Conservation (phyloP, 1,284 basidiomycete genomes). For the Heterobasidion irregulare region DNA sequence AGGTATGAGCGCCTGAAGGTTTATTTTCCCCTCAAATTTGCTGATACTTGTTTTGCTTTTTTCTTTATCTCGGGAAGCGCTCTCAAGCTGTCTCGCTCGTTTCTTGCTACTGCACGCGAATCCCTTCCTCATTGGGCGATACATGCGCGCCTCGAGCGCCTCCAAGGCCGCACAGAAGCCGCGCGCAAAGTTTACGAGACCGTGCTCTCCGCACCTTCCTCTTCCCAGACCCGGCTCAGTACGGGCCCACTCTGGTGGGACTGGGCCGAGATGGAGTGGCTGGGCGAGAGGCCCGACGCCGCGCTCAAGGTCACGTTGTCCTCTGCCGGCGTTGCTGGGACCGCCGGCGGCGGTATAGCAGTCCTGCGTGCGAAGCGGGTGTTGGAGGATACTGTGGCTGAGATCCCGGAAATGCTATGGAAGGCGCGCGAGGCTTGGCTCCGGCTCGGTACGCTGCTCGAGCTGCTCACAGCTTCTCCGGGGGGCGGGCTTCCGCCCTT, state of each 20-base stretch:
- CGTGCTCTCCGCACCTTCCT: slow-evolving; percentile 38
- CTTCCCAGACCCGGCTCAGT: slow-evolving; percentile 23
- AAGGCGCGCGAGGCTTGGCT: slow-evolving; percentile 55
- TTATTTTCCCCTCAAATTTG: slow-evolving; percentile 4
- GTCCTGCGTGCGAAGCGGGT: slow-evolving; percentile 51
- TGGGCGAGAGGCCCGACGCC: slow-evolving; percentile 41
- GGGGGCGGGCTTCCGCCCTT: slow-evolving; percentile 30
- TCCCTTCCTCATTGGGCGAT: slow-evolving; percentile 73
- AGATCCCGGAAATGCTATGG: slow-evolving; percentile 27
- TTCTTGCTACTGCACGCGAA: slow-evolving; percentile 56
- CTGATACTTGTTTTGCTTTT: slow-evolving; percentile 8
- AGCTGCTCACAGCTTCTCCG: slow-evolving; percentile 35
- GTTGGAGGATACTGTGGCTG: slow-evolving; percentile 38
- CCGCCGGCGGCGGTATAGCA: slow-evolving; percentile 33
- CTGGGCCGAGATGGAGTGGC: slow-evolving; percentile 89
- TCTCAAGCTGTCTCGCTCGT: slow-evolving; percentile 61
- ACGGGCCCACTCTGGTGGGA: slow-evolving; percentile 69
- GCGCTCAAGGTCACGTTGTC: slow-evolving; percentile 45
- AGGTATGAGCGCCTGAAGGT: slow-evolving; percentile 32
- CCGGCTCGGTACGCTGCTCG: slow-evolving; percentile 54
- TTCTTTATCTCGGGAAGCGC: slow-evolving; percentile 36
- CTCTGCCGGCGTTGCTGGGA: slow-evolving; percentile 43
- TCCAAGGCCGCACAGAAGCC: slow-evolving; percentile 61
- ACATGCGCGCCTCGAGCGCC: slow-evolving; percentile 75
- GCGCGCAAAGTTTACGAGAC: slow-evolving; percentile 83